Evolutionary conservation across 208 protist species (phyloP).

Genomic region (Lotmaria passim): DNA sequence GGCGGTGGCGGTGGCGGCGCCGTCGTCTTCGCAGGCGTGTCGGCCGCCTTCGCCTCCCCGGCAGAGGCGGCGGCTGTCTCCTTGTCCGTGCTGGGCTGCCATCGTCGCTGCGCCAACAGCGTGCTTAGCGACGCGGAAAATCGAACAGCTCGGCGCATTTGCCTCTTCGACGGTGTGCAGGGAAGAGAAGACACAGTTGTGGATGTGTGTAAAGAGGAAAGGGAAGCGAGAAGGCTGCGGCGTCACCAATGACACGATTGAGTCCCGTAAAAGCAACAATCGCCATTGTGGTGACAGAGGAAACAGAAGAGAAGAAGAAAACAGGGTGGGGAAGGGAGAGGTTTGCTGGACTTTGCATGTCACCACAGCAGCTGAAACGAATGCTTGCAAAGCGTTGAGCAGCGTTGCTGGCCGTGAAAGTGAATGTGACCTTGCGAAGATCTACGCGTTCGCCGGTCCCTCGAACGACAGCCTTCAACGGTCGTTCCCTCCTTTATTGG

Average conservation of each 20-base stretch:
- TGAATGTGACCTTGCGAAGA: too few relatives aligned
- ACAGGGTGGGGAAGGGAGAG: background rate
- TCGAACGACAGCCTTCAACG: too few relatives aligned
- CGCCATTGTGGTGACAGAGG: background rate
- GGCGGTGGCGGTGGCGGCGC: constrained; percentile 2
- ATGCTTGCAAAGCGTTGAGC: too few relatives aligned
- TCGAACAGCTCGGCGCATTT: constrained; percentile 8
- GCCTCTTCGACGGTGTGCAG: too few relatives aligned
- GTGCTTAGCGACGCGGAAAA: background rate
- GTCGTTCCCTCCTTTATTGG: too few relatives aligned
- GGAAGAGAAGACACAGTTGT: background rate
- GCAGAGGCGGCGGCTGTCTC: background rate
- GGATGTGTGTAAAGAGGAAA: background rate
- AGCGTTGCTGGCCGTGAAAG: too few relatives aligned
- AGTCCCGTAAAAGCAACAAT: too few relatives aligned
- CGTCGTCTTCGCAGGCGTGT: constrained; percentile 1
- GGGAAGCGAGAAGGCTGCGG: background rate
- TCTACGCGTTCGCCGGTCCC: too few relatives aligned
- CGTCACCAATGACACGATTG: too few relatives aligned
- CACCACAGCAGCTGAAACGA: too few relatives aligned
- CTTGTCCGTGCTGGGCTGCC: constrained; percentile 20
- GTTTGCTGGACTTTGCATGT: too few relatives aligned
- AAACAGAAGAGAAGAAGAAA: constrained; percentile 1
- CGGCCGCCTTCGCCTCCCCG: constrained; percentile 4
- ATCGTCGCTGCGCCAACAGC: constrained; percentile 9